Conservation (phyloP, 352 stramenopile genomes). For the Pythium biforme region DNA sequence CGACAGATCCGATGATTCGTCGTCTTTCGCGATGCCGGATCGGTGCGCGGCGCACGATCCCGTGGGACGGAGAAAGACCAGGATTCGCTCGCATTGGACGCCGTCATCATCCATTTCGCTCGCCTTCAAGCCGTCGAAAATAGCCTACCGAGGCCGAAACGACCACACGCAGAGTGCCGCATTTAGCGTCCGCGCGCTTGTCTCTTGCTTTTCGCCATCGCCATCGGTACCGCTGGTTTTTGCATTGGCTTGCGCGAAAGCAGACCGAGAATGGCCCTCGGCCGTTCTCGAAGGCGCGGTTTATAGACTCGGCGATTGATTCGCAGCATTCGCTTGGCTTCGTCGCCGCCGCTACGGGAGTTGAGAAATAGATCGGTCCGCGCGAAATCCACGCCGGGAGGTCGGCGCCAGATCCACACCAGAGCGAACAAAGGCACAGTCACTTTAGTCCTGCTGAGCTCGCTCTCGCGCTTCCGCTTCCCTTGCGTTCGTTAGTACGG, state of each 20-base stretch:
- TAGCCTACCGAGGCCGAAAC: neutral
- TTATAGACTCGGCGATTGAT: neutral
- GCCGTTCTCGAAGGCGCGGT: neutral
- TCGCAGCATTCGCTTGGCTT: too few relatives aligned
- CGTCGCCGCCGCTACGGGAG: neutral
- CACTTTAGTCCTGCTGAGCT: neutral
- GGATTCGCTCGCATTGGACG: neutral
- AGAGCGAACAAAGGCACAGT: neutral
- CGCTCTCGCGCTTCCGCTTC: neutral
- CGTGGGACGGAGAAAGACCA: neutral
- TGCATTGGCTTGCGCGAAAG: too few relatives aligned
- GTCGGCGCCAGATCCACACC: neutral
- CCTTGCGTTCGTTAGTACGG: too few relatives aligned
- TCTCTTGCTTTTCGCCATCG: too few relatives aligned
- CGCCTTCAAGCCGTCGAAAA: neutral
- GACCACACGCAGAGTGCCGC: neutral
- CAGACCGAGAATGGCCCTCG: too few relatives aligned
- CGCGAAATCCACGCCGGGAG: neutral
- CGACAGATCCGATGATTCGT: neutral
- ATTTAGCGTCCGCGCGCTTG: too few relatives aligned
- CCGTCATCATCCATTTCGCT: neutral
- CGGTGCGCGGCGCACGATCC: neutral
- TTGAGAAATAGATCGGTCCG: neutral
- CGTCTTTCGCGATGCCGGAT: neutral
- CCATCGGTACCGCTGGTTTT: too few relatives aligned